Evolutionary conservation across 1,139 yeast species (phyloP), one percentile per base, ranked within the genome.

Genomic region (Yamadazyma membranifaciens): DNA sequence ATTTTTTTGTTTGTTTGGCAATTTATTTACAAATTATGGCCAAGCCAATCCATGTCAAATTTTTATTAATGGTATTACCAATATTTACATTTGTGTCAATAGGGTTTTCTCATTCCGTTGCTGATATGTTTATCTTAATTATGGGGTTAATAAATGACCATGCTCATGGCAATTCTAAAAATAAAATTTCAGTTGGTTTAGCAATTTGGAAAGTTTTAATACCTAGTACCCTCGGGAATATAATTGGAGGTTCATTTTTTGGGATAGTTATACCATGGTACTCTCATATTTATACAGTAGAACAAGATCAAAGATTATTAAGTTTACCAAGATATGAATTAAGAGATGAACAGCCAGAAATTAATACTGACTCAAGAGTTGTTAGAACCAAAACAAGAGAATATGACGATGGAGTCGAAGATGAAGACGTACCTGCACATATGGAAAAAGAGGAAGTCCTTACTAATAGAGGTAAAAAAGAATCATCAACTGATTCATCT

Each of bases 101-200:
- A 66, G 94, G 94, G 0, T 86, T 80, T 59, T 80, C 87, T 4
- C 95, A 87, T 56, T 79, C 80, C 2, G 88, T 87, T 9, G 95
- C 95, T 1, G 95, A 87, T 58, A 84, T 86, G 91, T 80, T 69
- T 49, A 51, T 83, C 43, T 56, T 83, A 9, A 76, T 81, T 9
- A 75, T 80, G 50, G 95, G 87, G 0, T 63, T 84, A 52, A 69
- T 86, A 37, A 82, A 83, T 56, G 40, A 36, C 13, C 77, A 81
- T 24, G 83, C 87, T 0, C 72, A 78, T 3, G 17, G 11, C 4
- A 14, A 27, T 27, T 4, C n/a, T 27, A 13, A 27, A 4, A 4
- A 12, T 27, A 11, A n/a, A 11, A 65, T 80, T 10, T 65, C 81
- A 0, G 86, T 83, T 20, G 85, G 80, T 0, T 62, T 62, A n/a